Conservation (phyloP, 495 filamentous ascomycete species). For the Lineolata rhizophorae region DNA sequence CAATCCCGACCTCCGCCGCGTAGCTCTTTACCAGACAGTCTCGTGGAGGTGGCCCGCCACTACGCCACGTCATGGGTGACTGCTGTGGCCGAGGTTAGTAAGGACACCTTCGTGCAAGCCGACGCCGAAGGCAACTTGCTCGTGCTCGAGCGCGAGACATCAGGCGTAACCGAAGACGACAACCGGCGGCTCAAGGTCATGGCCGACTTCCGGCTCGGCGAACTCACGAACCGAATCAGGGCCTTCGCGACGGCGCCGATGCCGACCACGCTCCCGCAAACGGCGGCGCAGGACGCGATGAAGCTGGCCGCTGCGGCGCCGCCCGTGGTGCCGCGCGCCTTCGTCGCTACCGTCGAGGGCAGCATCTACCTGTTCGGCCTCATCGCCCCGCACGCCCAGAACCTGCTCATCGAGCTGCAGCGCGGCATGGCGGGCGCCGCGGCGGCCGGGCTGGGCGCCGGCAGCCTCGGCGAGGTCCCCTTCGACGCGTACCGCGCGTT, state of each 20-base stretch:
- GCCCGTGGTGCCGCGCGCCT: conserved; percentile 63
- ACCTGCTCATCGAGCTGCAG: conserved; percentile 73
- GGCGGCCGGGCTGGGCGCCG: too few species aligned
- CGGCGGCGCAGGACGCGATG: too few species aligned
- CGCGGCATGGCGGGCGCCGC: conserved; percentile 39
- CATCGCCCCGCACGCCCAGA: conserved; percentile 44
- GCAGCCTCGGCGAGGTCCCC: conserved; percentile 45
- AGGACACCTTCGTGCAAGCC: conserved; percentile 51
- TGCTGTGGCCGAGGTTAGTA: conserved; percentile 46
- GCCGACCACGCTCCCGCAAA: too few species aligned
- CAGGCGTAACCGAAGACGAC: conserved; percentile 56
- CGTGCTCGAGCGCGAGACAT: conserved; percentile 45
- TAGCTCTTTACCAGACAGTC: too few species aligned
- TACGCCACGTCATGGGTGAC: conserved; percentile 66
- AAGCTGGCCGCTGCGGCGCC: too few species aligned
- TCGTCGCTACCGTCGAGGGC: conserved; percentile 83
- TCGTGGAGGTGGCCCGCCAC: conserved; percentile 60
- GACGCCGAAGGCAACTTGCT: conserved; percentile 78
- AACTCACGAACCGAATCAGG: conserved; percentile 76
- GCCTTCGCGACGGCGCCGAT: conserved; percentile 39
- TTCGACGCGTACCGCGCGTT: conserved; percentile 67
- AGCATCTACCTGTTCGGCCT: conserved; percentile 74
- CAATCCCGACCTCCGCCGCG: too few species aligned
- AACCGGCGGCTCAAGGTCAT: conserved; percentile 44
- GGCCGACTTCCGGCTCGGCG: conserved; percentile 65